A percentile compares a stretch with the other conserved stretches of the same genome.
Conservation (phyloP, 192 early-diverging fungal species). For the Mortierella alpina region DNA sequence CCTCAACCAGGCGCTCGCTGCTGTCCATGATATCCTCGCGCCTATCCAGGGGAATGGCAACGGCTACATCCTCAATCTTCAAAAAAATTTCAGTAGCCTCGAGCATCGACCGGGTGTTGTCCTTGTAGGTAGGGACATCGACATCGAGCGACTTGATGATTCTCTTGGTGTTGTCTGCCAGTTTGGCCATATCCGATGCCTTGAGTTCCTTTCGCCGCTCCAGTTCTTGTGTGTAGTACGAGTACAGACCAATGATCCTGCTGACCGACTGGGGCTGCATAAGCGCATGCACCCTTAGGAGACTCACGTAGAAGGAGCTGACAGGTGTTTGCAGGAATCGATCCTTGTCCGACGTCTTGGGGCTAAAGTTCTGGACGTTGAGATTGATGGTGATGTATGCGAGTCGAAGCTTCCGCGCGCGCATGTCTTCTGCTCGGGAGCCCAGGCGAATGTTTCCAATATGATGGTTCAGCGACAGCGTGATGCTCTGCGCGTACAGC, state of each 20-base stretch:
- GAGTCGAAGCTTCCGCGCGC: constrained; percentile 57
- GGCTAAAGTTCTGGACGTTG: constrained; percentile 65
- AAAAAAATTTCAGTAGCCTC: constrained; percentile 64
- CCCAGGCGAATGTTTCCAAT: constrained; percentile 36
- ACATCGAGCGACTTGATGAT: constrained; percentile 75
- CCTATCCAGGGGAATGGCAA: constrained; percentile 70
- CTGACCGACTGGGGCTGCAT: constrained; percentile 79
- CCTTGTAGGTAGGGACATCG: constrained; percentile 60
- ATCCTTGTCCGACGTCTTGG: constrained; percentile 41
- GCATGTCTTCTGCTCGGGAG: constrained; percentile 51
- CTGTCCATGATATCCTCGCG: constrained; percentile 55
- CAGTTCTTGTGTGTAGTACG: constrained; percentile 77
- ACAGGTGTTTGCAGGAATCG: constrained; percentile 48
- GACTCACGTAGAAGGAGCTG: constrained; percentile 60
- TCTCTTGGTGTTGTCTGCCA: constrained; percentile 73
- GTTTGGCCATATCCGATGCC: constrained; percentile 64
- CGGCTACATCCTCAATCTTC: constrained; percentile 64
- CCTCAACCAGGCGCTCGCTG: constrained; percentile 54
- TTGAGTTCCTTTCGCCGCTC: constrained; percentile 66
- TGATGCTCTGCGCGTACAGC: constrained; percentile 64
- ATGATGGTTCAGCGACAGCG: constrained; percentile 67
- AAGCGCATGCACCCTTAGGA: constrained; percentile 74
- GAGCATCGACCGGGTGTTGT: constrained; percentile 64
- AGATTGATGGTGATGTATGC: constrained; percentile 77
- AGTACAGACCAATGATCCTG: constrained; percentile 68